Evolutionary conservation across 371 early-diverging fungal genomes (phyloP), one percentile per base, ranked within the genome.

Genomic region (Actinomortierella wolfii): DNA sequence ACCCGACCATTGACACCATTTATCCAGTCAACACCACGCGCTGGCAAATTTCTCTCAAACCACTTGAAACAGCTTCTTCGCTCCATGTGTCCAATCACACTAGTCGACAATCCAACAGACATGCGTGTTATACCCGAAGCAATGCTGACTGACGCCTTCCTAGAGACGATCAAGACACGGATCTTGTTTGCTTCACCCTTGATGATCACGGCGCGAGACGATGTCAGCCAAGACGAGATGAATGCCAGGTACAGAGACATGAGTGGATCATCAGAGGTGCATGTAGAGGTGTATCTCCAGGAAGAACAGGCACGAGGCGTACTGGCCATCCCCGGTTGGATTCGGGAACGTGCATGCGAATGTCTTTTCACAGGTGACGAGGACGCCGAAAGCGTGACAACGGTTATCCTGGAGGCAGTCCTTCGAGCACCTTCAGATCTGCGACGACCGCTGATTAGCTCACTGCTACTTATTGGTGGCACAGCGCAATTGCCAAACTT

Each of bases 281-380:
- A 80, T 50, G 74, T 64, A 47, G 75, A 64, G 54, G 79, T 61
- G 46, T 69, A 76, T 50, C 44, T 81, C 23, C 61, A 62, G 24
- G 84, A 81, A 28, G 83, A 81, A 8, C 76, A 76, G 24, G 79
- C 79, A 56, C 42, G 76, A 56, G 87, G 83, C 2, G 80, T 70
- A 13, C 51, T 92, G 54, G 68, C 67, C 25, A 77, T 96, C 18
- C 97, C 97, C 15, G 90, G 92, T 0, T 96, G 96, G 96, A 81
- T 96, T 21, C 84, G 94, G 2, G 95, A 92, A 63, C 85, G 92
- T 28, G 86, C 93, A 0, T 84, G 85, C 3, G 97, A 95, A 57
- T 85, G 92, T 0, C 61, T 95, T 29, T 91, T 95, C 78, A 88
- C 88, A 29, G 94, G 94, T 0, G 92, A 93, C 65, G 88, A 87